Percentiles rank a stretch among this genome's conserved stretches.
Conservation (phyloP, 306 rosid genomes). For the Vicia faba region DNA sequence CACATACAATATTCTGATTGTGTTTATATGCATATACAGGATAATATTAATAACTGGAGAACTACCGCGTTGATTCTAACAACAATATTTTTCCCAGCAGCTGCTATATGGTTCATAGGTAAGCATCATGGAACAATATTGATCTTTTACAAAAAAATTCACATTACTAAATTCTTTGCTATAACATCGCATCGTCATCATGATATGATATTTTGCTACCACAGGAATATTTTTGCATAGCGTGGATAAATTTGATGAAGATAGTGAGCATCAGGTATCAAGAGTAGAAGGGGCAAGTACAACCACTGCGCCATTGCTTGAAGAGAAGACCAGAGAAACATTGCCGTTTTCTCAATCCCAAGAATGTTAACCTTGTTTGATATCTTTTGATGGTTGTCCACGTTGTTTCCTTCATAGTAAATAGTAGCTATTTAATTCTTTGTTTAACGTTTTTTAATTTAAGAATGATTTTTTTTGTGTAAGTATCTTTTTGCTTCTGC, state of each 20-base stretch:
- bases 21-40: slow-evolving; percentile 57
- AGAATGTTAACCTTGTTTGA: slow-evolving; percentile 1
- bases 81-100: slow-evolving; percentile 69
- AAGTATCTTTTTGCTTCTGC: slow-evolving; percentile 33
- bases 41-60: slow-evolving; percentile 76
- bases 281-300: slow-evolving; percentile 39
- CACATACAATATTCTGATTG: slow-evolving; percentile 1
- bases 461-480: slow-evolving; percentile 2
- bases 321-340: slow-evolving; percentile 42
- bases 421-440: slow-evolving; percentile 39
- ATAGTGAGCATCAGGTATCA: slow-evolving; percentile 41
- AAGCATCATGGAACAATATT: slow-evolving; percentile 26
- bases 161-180: not conserved
- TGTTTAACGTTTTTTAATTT: not conserved
- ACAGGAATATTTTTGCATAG: slow-evolving; percentile 70
- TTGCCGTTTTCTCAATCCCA: slow-evolving; percentile 9
- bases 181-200: not conserved
- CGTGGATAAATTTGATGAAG: slow-evolving; percentile 67
- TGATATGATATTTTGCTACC: slow-evolving; percentile 11
- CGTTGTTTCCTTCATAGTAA: slow-evolving; percentile 34
- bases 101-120: slow-evolving; percentile 83
- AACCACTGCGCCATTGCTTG: slow-evolving; percentile 59
- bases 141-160: slow-evolving; percentile 17
- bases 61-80: slow-evolving; percentile 71
- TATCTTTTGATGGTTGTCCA: not conserved